phyloP scores from a whole-genome alignment of 805 yeast genomes.

The Candida boleticola region DNA sequence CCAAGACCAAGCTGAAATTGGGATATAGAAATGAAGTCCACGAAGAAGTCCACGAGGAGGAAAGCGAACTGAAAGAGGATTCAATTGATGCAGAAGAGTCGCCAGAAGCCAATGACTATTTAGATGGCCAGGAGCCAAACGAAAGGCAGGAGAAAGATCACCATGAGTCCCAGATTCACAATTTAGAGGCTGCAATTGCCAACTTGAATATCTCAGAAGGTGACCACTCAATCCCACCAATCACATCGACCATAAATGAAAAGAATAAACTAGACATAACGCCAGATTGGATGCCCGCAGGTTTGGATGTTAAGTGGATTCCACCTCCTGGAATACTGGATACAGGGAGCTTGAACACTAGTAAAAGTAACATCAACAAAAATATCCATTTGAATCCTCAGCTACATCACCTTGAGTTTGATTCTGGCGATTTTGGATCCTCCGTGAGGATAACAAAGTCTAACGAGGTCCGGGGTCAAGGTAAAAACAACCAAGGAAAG shows the following conservation, averaged over 20 bases:
- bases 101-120: background rate
- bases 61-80: constrained; percentile 5
- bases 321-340: constrained; percentile 4
- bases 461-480: background rate
- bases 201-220: background rate
- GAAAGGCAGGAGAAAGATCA: constrained; percentile 7
- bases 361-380: constrained; percentile 5
- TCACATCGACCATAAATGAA: constrained; percentile 23
- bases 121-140: too few species aligned
- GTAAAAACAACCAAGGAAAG: constrained; percentile 5
- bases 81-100: background rate
- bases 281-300: constrained; percentile 45
- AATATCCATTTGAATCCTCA: background rate
- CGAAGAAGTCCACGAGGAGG: background rate
- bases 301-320: constrained; percentile 34
- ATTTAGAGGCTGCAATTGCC: background rate
- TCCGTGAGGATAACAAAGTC: constrained; percentile 22
- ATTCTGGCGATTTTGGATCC: constrained; percentile 16
- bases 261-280: constrained; percentile 16
- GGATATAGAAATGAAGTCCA: constrained; percentile 8
- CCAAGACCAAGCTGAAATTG: constrained; percentile 34
- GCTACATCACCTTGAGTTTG: constrained; percentile 11
- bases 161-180: background rate
- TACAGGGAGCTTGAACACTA: background rate
- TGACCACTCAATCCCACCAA: background rate